Conservation (phyloP, 352 stramenopile genomes). For the Phytophthora brassicae region DNA sequence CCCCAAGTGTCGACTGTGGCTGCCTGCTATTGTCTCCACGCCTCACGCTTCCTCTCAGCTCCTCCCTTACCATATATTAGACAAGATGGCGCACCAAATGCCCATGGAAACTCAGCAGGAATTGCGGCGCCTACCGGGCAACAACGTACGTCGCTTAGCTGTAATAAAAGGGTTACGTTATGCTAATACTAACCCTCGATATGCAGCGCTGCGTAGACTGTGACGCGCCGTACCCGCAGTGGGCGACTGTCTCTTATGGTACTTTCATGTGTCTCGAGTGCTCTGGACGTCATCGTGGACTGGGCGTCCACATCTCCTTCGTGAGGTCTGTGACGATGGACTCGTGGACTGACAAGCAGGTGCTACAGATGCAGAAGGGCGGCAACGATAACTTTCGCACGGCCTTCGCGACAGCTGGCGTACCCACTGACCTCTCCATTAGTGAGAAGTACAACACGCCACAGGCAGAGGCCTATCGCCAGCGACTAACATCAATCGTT, state of each 20-base stretch:
- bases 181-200: slow-evolving; percentile 1
- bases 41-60: slow-evolving; percentile 1
- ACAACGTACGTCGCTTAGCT: slow-evolving; percentile 69
- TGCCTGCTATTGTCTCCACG: too few relatives aligned
- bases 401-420: slow-evolving; percentile 60
- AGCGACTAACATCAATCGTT: slow-evolving; percentile 59
- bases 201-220: slow-evolving; percentile 92
- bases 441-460: slow-evolving; percentile 86
- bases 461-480: slow-evolving; percentile 75
- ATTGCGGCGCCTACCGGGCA: slow-evolving; percentile 76
- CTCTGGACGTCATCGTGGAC: slow-evolving; percentile 88
- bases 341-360: slow-evolving; percentile 88
- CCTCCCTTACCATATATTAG: slow-evolving; percentile 1
- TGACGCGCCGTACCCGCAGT: slow-evolving; percentile 92
- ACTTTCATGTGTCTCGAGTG: slow-evolving; percentile 97
- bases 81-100: slow-evolving; percentile 76
- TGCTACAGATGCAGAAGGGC: slow-evolving; percentile 82
- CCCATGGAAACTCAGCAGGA: slow-evolving; percentile 85
- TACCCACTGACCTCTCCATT: slow-evolving; percentile 76
- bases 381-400: slow-evolving; percentile 76
- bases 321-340: slow-evolving; percentile 89
- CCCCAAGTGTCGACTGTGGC: too few relatives aligned
- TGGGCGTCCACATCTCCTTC: slow-evolving; percentile 94
- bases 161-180: not conserved
- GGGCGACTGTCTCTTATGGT: slow-evolving; percentile 94